Base-by-base conservation (phyloP, 2,329 filamentous ascomycete genomes). In the Aspergillus tubingensis region DNA sequence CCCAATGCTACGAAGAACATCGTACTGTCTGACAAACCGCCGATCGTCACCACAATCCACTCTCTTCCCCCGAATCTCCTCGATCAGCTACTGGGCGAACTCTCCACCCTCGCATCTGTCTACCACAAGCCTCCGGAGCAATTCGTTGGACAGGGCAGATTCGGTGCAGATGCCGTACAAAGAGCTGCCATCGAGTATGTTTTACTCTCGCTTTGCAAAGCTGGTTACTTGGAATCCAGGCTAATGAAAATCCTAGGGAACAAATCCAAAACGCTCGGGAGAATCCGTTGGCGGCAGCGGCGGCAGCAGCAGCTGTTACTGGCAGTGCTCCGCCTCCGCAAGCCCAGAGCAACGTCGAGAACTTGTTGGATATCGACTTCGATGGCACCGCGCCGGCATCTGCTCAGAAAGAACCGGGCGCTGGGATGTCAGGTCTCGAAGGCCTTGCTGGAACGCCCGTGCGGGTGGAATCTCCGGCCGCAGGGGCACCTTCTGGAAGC, bases 81-180 rank as follows among this genome's bases (percentile, higher is more conserved):
- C 47, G 94, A 99, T 63, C 89, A 92, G 75, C 87, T 99, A n/a
- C 86, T 99, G 8, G 84, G 85, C 8, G 94, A 99, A 76, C 86
- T 99, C 32, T 98, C 94, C 11, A 97, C 95, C 8, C 85, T 99
- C 30, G 92, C 95, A 7, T 98, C 94, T 1, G 95, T 99, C 21
- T 99, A 99, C 79, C 95, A 99, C 85, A 98, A 96, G 80, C 93
- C 93, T 8, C 93, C 95, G 48, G 92, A 96, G 83, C 92, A 94
- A n/a, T 99, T 99, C 77, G 89, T 99, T 60, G 95, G 95, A 68
- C 92, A 96, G 78, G 95, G 95, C 44, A 88, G 94, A 48, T 97
- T 91, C 68, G 95, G 94, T 39, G 93, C 95, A 52, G 93, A 96
- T 76, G 92, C 91, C 62, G 92, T 99, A 72, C 95, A 98, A 78